These are phyloP conservation scores for Leccinum truebloodii DNA, from an alignment of 768 basidiomycete genomes.

Conservation along the genomic window DNA sequence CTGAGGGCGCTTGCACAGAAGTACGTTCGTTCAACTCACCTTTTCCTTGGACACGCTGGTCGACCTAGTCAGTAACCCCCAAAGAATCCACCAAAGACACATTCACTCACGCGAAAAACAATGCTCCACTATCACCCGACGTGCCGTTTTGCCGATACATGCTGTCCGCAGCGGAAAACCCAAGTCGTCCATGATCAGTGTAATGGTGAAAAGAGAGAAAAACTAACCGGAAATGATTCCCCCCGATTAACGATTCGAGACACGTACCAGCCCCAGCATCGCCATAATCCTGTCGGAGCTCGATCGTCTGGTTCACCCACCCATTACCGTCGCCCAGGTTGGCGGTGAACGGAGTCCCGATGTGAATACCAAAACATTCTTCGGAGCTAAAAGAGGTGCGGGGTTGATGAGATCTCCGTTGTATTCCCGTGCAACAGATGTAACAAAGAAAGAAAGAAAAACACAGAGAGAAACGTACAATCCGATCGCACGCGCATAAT, in stretches of 20 bases:
- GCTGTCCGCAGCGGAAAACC: conserved; percentile 17
- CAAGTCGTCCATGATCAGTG: not conserved
- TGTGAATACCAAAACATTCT: conserved; percentile 42
- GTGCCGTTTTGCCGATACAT: conserved; percentile 62
- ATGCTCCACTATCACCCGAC: conserved; percentile 45
- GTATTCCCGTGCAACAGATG: not conserved
- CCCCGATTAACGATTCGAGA: conserved; percentile 45
- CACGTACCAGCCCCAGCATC: conserved; percentile 41
- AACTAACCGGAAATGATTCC: conserved; percentile 48
- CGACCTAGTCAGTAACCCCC: not conserved
- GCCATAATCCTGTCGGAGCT: conserved; percentile 47
- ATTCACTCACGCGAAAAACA: conserved; percentile 58
- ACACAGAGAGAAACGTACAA: conserved; percentile 46
- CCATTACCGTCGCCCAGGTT: conserved; percentile 52
- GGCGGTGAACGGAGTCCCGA: conserved; percentile 41
- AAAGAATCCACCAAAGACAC: not conserved
- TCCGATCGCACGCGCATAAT: conserved; percentile 61
- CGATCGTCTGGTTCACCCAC: conserved; percentile 43
- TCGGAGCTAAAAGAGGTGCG: conserved; percentile 31
- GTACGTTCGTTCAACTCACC: conserved; percentile 16
- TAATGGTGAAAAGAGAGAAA: not conserved
- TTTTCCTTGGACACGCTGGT: conserved; percentile 51
- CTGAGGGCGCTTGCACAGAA: not conserved
- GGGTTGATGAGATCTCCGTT: too few relatives aligned
- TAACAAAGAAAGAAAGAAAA: not conserved